A percentile compares a stretch with the other conserved stretches of the same genome.
These are phyloP conservation scores for Talaromyces sp. DNA, from an alignment of 2,329 filamentous ascomycete species.

Conservation along the genomic window DNA sequence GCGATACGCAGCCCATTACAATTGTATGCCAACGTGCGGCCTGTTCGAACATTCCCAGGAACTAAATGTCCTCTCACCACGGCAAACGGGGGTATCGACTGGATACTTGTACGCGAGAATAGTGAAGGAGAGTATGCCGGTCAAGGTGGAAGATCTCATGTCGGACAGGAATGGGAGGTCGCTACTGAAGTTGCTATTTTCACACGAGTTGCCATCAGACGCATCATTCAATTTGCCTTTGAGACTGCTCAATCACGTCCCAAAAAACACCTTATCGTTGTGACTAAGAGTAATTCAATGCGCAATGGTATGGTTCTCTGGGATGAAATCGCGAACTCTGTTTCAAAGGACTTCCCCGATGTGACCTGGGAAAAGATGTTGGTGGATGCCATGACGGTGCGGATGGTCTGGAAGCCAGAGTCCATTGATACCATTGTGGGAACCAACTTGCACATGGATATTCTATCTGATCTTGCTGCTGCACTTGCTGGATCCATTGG, in stretches of 20 bases:
- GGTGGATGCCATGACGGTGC: constrained; percentile 60
- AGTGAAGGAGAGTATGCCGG: constrained; percentile 60
- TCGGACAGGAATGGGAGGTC: constrained; percentile 55
- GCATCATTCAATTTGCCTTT: constrained; percentile 58
- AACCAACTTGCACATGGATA: constrained; percentile 63
- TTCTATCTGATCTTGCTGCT: constrained; percentile 69
- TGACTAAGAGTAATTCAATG: constrained; percentile 60
- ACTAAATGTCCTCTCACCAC: constrained; percentile 55
- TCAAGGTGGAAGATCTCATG: constrained; percentile 57
- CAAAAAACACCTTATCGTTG: constrained; percentile 55
- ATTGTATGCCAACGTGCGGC: constrained; percentile 61
- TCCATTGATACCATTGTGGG: constrained; percentile 58
- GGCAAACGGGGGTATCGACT: constrained; percentile 55
- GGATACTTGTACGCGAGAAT: constrained; percentile 60
- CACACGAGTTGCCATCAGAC: constrained; percentile 54
- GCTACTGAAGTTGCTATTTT: constrained; percentile 59
- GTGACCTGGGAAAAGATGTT: constrained; percentile 59
- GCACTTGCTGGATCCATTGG: constrained; percentile 70
- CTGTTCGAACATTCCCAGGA: constrained; percentile 53
- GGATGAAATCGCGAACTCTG: constrained; percentile 55
- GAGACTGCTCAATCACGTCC: constrained; percentile 52
- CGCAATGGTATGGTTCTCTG: constrained; percentile 60
- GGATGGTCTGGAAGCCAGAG: constrained; percentile 56
- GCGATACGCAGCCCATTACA: constrained; percentile 60
- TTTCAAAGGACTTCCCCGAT: constrained; percentile 54